Conservation (phyloP, 176 grass and related monocot genomes). For the Cenchrus americanus region DNA sequence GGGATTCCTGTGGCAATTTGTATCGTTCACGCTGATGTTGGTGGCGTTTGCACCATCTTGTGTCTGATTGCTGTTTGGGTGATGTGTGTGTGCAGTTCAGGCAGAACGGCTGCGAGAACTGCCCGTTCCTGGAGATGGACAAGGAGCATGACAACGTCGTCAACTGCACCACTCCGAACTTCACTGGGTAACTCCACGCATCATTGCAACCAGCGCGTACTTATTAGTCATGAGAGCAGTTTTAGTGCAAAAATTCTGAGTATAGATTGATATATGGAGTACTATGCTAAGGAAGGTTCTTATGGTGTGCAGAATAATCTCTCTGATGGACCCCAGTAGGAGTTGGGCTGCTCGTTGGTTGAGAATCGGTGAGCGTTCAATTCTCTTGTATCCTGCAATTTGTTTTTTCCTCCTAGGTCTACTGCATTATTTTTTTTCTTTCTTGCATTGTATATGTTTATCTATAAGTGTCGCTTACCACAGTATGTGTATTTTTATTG, state of each 20-base stretch:
- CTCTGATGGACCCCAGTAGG: slow-evolving; percentile 91
- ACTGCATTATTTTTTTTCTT: not conserved
- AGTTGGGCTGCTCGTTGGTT: slow-evolving; percentile 98
- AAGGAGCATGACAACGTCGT: slow-evolving; percentile 81
- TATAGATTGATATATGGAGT: not conserved
- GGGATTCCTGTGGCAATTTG: not conserved
- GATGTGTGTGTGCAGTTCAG: slow-evolving; percentile 65
- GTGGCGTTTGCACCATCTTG: not conserved
- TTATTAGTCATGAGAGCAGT: not conserved
- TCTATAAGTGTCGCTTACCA: not conserved
- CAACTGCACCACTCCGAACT: slow-evolving; percentile 94
- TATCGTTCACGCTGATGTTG: not conserved
- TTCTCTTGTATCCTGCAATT: not conserved
- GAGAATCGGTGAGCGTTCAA: slow-evolving; percentile 72
- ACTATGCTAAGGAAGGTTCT: not conserved
- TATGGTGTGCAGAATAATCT: slow-evolving; percentile 79
- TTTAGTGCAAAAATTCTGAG: not conserved
- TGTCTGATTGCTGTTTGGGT: slow-evolving; percentile 6
- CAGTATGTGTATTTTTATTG: not conserved
- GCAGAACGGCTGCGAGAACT: slow-evolving; percentile 91
- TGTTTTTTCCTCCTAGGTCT: not conserved
- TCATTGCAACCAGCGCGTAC: not conserved
- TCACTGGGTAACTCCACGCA: slow-evolving; percentile 65
- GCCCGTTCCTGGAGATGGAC: slow-evolving; percentile 95
- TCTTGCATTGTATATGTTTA: slow-evolving; percentile 4